phyloP scores from a whole-genome alignment of 306 rosid species.

The Datisca glomerata region DNA sequence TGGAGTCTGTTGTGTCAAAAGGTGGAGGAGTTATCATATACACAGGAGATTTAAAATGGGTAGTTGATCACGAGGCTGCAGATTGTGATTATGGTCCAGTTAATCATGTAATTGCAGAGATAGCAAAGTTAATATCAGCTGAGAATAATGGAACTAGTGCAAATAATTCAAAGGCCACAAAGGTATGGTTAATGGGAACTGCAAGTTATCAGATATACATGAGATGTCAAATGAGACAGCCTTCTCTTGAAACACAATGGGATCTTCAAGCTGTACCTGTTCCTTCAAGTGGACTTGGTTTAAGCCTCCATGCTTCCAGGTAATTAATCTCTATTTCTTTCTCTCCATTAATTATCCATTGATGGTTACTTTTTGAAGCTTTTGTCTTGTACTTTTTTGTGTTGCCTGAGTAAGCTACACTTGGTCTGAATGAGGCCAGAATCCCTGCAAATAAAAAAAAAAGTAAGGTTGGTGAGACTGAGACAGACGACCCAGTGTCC shows the following conservation, averaged over 20 bases:
- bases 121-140: conserved; percentile 42
- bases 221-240: conserved; percentile 77
- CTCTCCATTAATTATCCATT: background rate
- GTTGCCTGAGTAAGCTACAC: no score
- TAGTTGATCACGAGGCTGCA: conserved; percentile 24
- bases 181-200: conserved; percentile 64
- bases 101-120: conserved; percentile 55
- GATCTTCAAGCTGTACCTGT: conserved; percentile 80
- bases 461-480: conserved; percentile 4
- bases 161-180: no score
- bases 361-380: conserved; percentile 1
- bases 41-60: conserved; percentile 77
- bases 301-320: conserved; percentile 81
- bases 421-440: conserved; percentile 9
- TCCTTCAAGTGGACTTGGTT: conserved; percentile 75
- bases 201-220: conserved; percentile 78
- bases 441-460: conserved; percentile 6
- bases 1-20: conserved; percentile 28
- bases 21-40: conserved; percentile 44
- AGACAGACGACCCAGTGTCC: conserved; percentile 10
- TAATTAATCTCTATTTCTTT: conserved; percentile 13
- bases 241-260: conserved; percentile 81
- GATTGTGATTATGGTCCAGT: conserved; percentile 30
- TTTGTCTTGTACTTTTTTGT: no score
- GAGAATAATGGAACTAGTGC: conserved; percentile 18